phyloP scores from a whole-genome alignment of 1,284 basidiomycete genomes.

The Ceratobasidium sp. region DNA sequence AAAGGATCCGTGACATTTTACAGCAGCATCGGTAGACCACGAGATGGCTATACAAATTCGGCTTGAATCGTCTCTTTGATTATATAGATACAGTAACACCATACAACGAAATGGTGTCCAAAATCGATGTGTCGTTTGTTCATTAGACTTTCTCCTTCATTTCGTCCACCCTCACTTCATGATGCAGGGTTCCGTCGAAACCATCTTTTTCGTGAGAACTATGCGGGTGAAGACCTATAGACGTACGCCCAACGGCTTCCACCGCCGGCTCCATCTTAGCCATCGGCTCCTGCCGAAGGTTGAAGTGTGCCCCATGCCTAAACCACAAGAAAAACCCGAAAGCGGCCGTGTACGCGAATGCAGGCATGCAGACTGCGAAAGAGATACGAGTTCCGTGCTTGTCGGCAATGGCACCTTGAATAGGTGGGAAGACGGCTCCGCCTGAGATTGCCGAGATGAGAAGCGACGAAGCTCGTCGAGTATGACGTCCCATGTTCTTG shows the following conservation, averaged over 20 bases:
- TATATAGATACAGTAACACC: neutral
- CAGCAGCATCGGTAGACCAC: too few relatives aligned
- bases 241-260: constrained; percentile 15
- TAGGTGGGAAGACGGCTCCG: constrained; percentile 59
- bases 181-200: neutral
- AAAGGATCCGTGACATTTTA: too few relatives aligned
- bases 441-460: constrained; percentile 57
- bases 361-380: constrained; percentile 54
- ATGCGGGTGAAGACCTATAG: neutral
- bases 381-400: constrained; percentile 52
- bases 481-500: constrained; percentile 55
- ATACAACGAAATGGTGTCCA: neutral
- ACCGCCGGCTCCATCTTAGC: constrained; percentile 17
- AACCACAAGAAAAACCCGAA: constrained; percentile 53
- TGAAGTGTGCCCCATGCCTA: constrained; percentile 45
- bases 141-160: constrained; percentile 34
- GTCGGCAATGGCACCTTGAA: constrained; percentile 59
- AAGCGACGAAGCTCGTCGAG: constrained; percentile 56
- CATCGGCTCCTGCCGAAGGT: constrained; percentile 10
- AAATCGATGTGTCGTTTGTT: neutral
- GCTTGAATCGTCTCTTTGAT: neutral
- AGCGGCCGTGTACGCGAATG: constrained; percentile 54
- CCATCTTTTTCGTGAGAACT: neutral
- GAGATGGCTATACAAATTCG: neutral
- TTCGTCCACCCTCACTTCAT: constrained; percentile 24